A percentile compares a stretch with the other conserved stretches of the same genome.
phyloP scores from a whole-genome alignment of 1,284 basidiomycete species.

The Fistulinella cinereoalba region DNA sequence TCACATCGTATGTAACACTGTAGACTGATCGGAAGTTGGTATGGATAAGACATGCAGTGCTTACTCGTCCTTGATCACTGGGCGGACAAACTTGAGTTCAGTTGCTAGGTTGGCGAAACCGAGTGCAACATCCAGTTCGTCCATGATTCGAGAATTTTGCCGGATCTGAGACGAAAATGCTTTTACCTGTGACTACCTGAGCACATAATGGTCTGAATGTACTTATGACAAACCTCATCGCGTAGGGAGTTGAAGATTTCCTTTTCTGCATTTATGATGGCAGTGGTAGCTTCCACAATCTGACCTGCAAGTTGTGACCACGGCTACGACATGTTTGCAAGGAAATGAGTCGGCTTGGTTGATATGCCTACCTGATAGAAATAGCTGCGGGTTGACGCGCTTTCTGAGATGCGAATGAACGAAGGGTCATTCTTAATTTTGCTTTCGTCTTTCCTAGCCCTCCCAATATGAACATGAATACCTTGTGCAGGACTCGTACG shows the following conservation, averaged over 20 bases:
- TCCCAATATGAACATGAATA: constrained; percentile 70
- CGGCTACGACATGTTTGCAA: constrained; percentile 44
- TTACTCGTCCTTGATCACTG: constrained; percentile 69
- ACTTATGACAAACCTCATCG: constrained; percentile 49
- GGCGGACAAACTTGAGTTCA: constrained; percentile 78
- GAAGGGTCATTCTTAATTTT: constrained; percentile 45
- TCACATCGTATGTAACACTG: constrained; percentile 66
- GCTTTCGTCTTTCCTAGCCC: constrained; percentile 55
- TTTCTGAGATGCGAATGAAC: constrained; percentile 62
- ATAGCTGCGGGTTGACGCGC: constrained; percentile 63
- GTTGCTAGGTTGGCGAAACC: constrained; percentile 81
- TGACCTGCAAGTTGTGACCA: constrained; percentile 74
- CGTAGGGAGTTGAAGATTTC: constrained; percentile 70
- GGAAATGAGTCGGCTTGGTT: background rate
- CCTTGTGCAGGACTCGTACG: constrained; percentile 66
- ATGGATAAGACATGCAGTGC: constrained; percentile 22
- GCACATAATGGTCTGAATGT: background rate
- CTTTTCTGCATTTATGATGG: constrained; percentile 60
- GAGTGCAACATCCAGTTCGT: constrained; percentile 86
- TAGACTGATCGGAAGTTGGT: background rate
- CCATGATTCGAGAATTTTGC: constrained; percentile 76
- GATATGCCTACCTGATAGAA: constrained; percentile 58
- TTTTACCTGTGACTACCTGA: constrained; percentile 53
- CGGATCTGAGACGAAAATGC: constrained; percentile 55
- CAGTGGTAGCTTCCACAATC: constrained; percentile 57